Evolutionary conservation across 768 basidiomycete species (phyloP), one percentile per base, ranked within the genome.

Genomic region (Hypholoma sublateritium): DNA sequence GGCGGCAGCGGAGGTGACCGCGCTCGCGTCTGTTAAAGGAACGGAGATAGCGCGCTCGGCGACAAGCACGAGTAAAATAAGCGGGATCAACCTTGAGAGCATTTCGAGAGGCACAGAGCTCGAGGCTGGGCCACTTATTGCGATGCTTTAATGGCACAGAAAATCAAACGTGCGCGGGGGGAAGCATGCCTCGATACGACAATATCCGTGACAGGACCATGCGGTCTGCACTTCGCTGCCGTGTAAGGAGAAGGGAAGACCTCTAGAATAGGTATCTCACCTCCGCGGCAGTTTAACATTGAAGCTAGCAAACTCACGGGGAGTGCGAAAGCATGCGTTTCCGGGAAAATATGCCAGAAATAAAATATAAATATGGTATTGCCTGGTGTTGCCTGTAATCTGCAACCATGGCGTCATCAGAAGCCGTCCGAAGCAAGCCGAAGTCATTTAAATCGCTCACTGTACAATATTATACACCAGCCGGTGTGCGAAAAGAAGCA

Each of bases 1-100:
- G n/a, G 48, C 41, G 12, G 55, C 51, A 50, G 58, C 61, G 36
- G 61, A 57, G 4, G 61, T 14, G 13, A 51, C 39, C 13, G 51
- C 47, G n/a, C 39, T 57, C 13, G 45, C 17, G 45, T 51, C 24
- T 48, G 28, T 19, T 21, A 43, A 35, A 25, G 56, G 59, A 22
- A 48, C 43, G 17, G 43, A 28, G 37, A 21, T 34, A n/a, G 45
- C 59, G 35, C 47, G 35, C 6, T 28, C 24, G 2, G 34, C 35
- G 17, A 47, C 32, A 32, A 52, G 32, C 32, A 16, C 12, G 21
- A 50, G 21, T 9, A 46, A 37, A 4, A 41, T 25, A 28, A 53
- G n/a, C 17, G 53, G 11, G 8, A 46, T 41, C 35, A 35, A 32
- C 46, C n/a, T 17, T 41, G 39, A 9, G 43, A 47, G 36, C 44